Percentiles rank a stretch among this genome's conserved stretches.
Conservation (phyloP, 2,329 filamentous ascomycete genomes). For the Helminthosporium solani region DNA sequence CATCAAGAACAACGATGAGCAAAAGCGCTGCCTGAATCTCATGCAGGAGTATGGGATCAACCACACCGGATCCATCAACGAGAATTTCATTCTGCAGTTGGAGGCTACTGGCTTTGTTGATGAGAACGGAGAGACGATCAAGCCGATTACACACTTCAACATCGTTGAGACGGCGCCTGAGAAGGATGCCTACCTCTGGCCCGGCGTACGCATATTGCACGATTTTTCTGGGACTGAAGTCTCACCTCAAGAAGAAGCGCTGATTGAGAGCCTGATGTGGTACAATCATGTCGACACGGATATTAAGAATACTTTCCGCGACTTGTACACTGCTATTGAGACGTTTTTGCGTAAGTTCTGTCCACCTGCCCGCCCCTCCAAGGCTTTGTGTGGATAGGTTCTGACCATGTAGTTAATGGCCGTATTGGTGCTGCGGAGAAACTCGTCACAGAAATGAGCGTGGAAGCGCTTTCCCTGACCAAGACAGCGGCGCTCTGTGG, state of each 20-base stretch:
- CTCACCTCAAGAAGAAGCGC: constrained; percentile 64
- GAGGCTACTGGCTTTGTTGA: constrained; percentile 29
- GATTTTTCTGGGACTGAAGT: constrained; percentile 63
- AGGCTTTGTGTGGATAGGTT: not conserved
- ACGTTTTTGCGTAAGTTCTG: constrained; percentile 73
- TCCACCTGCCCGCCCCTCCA: not conserved
- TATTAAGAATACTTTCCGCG: constrained; percentile 61
- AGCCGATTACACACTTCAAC: constrained; percentile 36
- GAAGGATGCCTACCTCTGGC: constrained; percentile 46
- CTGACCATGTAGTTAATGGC: constrained; percentile 41
- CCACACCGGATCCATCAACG: constrained; percentile 69
- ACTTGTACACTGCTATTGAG: constrained; percentile 74
- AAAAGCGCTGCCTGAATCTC: constrained; percentile 68
- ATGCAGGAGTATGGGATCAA: constrained; percentile 76
- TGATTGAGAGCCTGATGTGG: constrained; percentile 85
- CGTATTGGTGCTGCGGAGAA: constrained; percentile 57
- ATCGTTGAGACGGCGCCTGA: constrained; percentile 55
- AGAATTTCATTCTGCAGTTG: constrained; percentile 57
- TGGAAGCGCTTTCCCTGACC: constrained; percentile 47
- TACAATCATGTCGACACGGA: constrained; percentile 70
- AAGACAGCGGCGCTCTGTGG: constrained; percentile 46
- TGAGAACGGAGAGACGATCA: constrained; percentile 21
- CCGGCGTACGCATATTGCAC: constrained; percentile 64
- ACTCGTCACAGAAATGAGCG: constrained; percentile 53
- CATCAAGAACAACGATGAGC: constrained; percentile 64